phyloP scores from a whole-genome alignment of 805 yeast genomes.

The Zygoascus ofunaensis region DNA sequence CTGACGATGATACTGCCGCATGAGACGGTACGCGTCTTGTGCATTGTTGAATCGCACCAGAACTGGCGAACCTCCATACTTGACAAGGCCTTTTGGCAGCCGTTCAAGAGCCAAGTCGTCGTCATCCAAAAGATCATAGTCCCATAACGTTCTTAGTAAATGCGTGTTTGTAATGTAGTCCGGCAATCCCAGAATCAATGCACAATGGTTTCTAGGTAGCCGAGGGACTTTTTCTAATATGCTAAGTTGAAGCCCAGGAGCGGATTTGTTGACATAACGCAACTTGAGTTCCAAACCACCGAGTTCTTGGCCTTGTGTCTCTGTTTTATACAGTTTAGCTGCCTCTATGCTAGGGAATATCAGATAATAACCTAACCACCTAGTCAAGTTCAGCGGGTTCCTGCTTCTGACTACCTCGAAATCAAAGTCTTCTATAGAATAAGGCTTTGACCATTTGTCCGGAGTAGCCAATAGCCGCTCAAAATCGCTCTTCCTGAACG shows the following conservation, averaged over 20 bases:
- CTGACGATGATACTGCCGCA: constrained; percentile 21
- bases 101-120: constrained; percentile 26
- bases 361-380: constrained; percentile 44
- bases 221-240: constrained; percentile 21
- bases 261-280: constrained; percentile 32
- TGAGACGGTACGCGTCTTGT: constrained; percentile 26
- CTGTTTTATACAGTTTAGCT: constrained; percentile 46
- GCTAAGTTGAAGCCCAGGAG: constrained; percentile 17
- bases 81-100: constrained; percentile 23
- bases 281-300: constrained; percentile 43
- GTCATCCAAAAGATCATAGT: constrained; percentile 27
- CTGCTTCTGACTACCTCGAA: constrained; percentile 41
- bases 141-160: constrained; percentile 25
- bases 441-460: neutral
- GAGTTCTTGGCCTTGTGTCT: constrained; percentile 39
- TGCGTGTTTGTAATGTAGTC: constrained; percentile 14
- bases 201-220: constrained; percentile 21
- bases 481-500: constrained; percentile 25
- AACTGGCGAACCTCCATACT: constrained; percentile 27
- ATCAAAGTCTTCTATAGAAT: constrained; percentile 12
- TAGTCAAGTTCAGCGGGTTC: constrained; percentile 36
- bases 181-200: constrained; percentile 27
- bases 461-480: constrained; percentile 21
- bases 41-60: constrained; percentile 25
- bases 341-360: constrained; percentile 39